Evolutionary conservation across 352 stramenopile genomes (phyloP).

Genomic region (Globisporangium nodosum): DNA sequence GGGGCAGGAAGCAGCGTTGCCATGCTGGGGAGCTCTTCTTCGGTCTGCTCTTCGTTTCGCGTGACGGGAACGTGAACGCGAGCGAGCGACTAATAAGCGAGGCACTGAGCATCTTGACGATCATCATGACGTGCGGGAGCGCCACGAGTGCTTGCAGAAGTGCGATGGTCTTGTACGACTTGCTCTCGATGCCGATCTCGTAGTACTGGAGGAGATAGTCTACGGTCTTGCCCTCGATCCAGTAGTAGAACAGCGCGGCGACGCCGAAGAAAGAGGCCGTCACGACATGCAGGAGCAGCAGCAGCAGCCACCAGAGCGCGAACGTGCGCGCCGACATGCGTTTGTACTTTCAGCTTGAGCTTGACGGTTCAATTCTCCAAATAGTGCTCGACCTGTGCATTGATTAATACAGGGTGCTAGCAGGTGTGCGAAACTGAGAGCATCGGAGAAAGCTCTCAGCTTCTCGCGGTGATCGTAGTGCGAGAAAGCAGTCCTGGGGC

Average conservation of each 20-base stretch:
- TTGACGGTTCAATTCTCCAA: too few relatives aligned
- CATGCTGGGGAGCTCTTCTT: not conserved
- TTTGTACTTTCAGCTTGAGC: too few relatives aligned
- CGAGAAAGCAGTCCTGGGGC: too few relatives aligned
- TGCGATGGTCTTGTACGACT: not conserved
- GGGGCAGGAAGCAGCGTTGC: not conserved
- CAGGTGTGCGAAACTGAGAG: too few relatives aligned
- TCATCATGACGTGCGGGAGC: not conserved
- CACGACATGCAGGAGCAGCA: not conserved
- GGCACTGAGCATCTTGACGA: not conserved
- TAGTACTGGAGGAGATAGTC: not conserved
- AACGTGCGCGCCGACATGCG: not conserved
- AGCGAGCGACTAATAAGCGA: not conserved
- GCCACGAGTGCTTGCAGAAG: not conserved
- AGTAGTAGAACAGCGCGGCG: not conserved
- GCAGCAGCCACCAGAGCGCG: not conserved
- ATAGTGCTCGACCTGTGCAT: too few relatives aligned
- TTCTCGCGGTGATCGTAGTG: too few relatives aligned
- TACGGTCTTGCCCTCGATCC: not conserved
- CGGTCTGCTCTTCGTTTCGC: not conserved
- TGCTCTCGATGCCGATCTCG: not conserved
- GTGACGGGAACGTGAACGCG: not conserved
- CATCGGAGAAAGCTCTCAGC: too few relatives aligned
- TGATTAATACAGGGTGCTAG: too few relatives aligned
- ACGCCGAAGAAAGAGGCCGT: not conserved